Evolutionary conservation across 805 yeast genomes (phyloP), one percentile per base, ranked within the genome.

Genomic region (Babjeviella inositovora): DNA sequence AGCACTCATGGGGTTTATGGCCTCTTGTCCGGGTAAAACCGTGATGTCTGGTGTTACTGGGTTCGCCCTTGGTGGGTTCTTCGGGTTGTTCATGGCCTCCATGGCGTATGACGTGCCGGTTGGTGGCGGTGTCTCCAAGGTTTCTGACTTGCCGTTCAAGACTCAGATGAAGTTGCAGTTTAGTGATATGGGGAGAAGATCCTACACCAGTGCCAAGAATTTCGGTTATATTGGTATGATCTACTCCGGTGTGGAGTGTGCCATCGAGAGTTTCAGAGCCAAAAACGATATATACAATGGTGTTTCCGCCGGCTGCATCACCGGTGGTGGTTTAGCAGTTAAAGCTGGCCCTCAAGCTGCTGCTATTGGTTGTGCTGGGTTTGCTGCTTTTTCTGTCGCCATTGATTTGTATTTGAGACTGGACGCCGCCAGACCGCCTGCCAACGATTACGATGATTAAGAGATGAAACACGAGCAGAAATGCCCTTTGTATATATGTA

Each of bases 281-380:
- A 84, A 80, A 39, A 84, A 77, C 39, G 98, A 90, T 47, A 66
- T 87, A 7, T 82, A 74, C 51, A 90, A 90, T 43, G 95, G 96
- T 21, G 69, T 81, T 3, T 62, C 69, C 20, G 97, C 97, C 4
- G 98, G 98, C 2, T 90, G 96, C 50, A 57, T 87, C 17, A 90
- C 98, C 1, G 98, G 98, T 20, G 98, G 94, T 16, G 96, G 94
- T 0, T 61, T 90, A 24, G 93, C 96, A 2, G 63, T 79, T 35
- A 81, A 77, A 42, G 70, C 90, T 22, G 98, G 98, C 1, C 98
- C 98, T 1, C 84, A 74, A 37, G 92, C 93, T 14, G 90, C 94
- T 0, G 37, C 71, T 13, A 45, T 85, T 28, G 98, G 98, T 1
- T 90, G 97, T 58, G 95, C 92, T 14, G 98, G 96, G 6, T 90